phyloP scores from a whole-genome alignment of 73 alveolate species.

The Durusdinium trenchii region DNA sequence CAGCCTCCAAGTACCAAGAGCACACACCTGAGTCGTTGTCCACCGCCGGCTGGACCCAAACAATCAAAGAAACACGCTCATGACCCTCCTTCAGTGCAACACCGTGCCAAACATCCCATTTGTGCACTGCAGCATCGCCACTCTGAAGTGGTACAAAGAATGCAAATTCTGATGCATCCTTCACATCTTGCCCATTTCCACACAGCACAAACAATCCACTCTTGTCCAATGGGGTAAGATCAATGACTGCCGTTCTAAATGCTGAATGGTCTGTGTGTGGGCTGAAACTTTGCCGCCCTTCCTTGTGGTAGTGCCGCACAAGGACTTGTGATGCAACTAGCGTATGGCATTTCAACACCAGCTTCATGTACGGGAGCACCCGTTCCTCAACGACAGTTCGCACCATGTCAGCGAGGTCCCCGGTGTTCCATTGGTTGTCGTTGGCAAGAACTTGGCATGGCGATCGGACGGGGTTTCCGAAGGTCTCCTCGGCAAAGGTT shows the following conservation, averaged over 20 bases:
- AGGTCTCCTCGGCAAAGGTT: neutral
- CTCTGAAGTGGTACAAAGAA: constrained; percentile 45
- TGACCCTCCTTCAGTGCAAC: constrained; percentile 34
- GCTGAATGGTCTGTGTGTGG: constrained; percentile 48
- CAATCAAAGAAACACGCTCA: constrained; percentile 41
- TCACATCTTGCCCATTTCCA: neutral
- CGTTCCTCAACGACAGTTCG: constrained; percentile 55
- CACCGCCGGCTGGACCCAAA: constrained; percentile 18
- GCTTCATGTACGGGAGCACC: constrained; percentile 51
- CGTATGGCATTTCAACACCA: neutral
- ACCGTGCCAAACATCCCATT: constrained; percentile 80
- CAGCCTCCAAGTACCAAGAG: constrained; percentile 33
- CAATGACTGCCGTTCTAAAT: constrained; percentile 76
- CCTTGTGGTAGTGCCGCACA: constrained; percentile 34
- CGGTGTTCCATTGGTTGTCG: neutral
- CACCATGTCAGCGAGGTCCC: neutral
- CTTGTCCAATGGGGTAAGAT: constrained; percentile 43
- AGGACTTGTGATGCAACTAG: constrained; percentile 2
- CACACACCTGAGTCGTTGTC: neutral
- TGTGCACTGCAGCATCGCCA: constrained; percentile 75
- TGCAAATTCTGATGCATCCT: neutral
- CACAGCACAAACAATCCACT: neutral
- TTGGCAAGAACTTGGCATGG: constrained; percentile 11
- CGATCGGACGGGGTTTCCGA: constrained; percentile 17
- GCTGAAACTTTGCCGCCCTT: neutral